Conservation (phyloP, 805 yeast species). For the Monosporozyma aerobia region DNA sequence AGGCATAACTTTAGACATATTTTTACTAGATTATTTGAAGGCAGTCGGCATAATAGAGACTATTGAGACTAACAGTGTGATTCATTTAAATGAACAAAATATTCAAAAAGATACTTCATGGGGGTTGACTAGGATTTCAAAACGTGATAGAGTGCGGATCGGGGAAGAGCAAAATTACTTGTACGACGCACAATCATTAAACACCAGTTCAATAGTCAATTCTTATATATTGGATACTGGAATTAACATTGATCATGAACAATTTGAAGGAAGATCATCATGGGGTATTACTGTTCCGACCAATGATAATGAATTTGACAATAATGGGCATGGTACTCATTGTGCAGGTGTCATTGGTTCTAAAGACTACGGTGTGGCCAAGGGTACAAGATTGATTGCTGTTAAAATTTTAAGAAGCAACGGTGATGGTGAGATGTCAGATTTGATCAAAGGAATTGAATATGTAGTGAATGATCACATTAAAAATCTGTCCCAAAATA, state of each 20-base stretch:
- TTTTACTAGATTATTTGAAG: not conserved
- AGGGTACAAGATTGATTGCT: conserved; percentile 65
- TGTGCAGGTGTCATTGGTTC: conserved; percentile 93
- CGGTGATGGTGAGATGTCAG: conserved; percentile 75
- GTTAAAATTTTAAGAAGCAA: conserved; percentile 72
- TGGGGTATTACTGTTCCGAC: conserved; percentile 53
- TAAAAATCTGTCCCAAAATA: conserved; percentile 40
- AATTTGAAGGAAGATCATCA: conserved; percentile 53
- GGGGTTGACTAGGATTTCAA: conserved; percentile 87
- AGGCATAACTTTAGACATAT: not conserved
- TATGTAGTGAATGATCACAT: conserved; percentile 65
- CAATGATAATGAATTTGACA: conserved; percentile 57
- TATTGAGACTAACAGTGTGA: conserved; percentile 5
- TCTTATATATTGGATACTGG: conserved; percentile 85
- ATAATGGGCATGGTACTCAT: conserved; percentile 91
- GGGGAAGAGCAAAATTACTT: conserved; percentile 62
- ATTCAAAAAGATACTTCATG: conserved; percentile 77
- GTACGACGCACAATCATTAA: conserved; percentile 31
- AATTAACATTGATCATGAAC: conserved; percentile 46
- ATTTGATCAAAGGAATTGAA: conserved; percentile 75
- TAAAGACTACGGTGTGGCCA: conserved; percentile 69
- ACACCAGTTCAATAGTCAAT: conserved; percentile 59
- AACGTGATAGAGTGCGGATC: conserved; percentile 57
- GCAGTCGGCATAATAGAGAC: not conserved
- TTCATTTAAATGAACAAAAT: not conserved